phyloP scores from a whole-genome alignment of 768 basidiomycete genomes.

The Dacryopinax spathularia region DNA sequence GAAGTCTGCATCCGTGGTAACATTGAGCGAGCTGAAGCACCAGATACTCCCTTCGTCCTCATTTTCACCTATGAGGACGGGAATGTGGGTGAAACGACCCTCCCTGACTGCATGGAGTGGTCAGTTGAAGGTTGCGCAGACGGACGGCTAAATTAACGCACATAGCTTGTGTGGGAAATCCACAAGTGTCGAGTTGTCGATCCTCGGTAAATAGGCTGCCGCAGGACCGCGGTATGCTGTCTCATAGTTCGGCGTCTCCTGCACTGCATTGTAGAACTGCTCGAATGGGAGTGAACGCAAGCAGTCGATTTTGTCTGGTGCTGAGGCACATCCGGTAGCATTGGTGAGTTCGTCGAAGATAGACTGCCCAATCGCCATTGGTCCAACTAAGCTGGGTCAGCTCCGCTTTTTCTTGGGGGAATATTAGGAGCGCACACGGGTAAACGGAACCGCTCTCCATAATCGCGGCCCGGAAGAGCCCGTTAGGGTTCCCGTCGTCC shows the following conservation, averaged over 20 bases:
- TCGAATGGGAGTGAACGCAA: not conserved
- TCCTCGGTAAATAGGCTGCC: not conserved
- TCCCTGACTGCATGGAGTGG: not conserved
- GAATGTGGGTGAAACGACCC: not conserved
- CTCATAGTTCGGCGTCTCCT: not conserved
- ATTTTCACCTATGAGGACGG: not conserved
- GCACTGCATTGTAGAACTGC: not conserved
- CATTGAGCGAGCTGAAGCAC: not conserved
- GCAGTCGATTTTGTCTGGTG: not conserved
- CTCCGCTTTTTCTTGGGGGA: too few species aligned
- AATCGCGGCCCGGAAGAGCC: conserved; percentile 36
- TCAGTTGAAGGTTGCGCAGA: not conserved
- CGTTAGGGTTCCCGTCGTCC: conserved; percentile 33
- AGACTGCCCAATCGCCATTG: too few species aligned
- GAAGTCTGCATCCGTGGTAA: not conserved
- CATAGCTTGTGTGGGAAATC: not conserved
- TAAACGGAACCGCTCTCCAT: conserved; percentile 39
- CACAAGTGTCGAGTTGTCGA: not conserved
- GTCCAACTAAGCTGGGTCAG: too few species aligned
- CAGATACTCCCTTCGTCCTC: not conserved
- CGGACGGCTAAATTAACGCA: not conserved
- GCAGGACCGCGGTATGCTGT: not conserved
- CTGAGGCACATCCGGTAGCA: too few species aligned
- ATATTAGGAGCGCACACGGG: too few species aligned
- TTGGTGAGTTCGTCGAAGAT: too few species aligned